Conservation (phyloP, 495 filamentous ascomycete species). For the Usnea hakonensis region DNA sequence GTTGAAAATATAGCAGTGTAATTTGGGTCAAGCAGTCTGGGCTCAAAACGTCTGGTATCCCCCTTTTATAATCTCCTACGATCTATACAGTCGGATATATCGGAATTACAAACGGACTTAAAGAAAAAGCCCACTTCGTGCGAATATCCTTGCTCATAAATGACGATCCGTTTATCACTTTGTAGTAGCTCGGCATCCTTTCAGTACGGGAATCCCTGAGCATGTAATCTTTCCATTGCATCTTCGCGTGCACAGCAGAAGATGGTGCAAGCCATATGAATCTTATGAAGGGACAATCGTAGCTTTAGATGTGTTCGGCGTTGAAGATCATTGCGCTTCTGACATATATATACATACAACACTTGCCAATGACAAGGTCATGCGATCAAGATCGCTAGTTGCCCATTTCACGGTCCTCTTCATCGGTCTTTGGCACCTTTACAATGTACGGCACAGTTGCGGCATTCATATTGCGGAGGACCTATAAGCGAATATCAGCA, state of each 20-base stretch:
- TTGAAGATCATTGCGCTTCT: neutral
- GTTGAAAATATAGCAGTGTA: neutral
- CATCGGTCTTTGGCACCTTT: constrained; percentile 49
- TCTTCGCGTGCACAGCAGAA: neutral
- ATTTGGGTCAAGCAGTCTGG: neutral
- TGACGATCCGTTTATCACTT: no score
- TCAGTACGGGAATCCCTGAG: neutral
- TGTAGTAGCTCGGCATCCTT: neutral
- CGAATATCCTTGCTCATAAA: no score
- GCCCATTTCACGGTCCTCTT: constrained; percentile 38
- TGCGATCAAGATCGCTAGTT: constrained; percentile 15
- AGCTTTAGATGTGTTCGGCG: neutral
- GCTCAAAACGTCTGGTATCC: no score
- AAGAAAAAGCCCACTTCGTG: no score
- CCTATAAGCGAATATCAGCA: constrained; percentile 32
- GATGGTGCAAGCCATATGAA: neutral
- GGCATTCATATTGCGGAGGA: constrained; percentile 48
- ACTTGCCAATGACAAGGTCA: neutral
- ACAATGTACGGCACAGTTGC: constrained; percentile 48
- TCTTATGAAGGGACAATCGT: neutral
- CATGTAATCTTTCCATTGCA: no score
- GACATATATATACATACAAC: neutral
- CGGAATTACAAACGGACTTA: no score
- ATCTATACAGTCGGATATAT: no score
- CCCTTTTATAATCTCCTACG: neutral